Conservation (phyloP, 78 protist species). For the Protostelium mycophagum region DNA sequence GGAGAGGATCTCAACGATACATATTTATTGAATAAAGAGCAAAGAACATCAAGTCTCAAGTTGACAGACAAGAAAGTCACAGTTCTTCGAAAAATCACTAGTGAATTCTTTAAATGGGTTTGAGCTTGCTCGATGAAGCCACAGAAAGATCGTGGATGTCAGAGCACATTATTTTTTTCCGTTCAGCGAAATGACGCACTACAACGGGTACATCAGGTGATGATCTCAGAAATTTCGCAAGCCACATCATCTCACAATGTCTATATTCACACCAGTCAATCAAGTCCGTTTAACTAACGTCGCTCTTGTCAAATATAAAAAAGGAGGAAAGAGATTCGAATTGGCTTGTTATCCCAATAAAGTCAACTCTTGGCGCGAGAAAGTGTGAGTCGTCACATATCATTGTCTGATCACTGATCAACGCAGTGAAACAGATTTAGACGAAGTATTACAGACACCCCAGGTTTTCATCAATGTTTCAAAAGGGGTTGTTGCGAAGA, state of each 20-base stretch:
- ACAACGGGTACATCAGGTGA: too few species aligned
- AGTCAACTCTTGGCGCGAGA: constrained; percentile 78
- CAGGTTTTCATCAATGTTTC: constrained; percentile 86
- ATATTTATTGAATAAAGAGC: too few species aligned
- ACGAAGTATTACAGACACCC: constrained; percentile 90
- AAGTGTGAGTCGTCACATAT: constrained; percentile 49
- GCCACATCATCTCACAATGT: constrained; percentile 31
- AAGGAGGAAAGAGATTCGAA: constrained; percentile 82
- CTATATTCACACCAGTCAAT: constrained; percentile 78
- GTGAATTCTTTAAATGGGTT: too few species aligned
- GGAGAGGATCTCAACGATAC: too few species aligned
- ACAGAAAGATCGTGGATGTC: too few species aligned
- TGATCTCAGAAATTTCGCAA: too few species aligned
- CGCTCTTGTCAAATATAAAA: constrained; percentile 82
- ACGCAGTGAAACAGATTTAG: constrained; percentile 77
- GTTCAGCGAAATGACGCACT: too few species aligned
- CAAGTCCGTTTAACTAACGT: constrained; percentile 89
- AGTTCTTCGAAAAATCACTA: too few species aligned
- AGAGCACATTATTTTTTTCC: too few species aligned
- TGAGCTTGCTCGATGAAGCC: too few species aligned
- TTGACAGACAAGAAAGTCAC: too few species aligned
- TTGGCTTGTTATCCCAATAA: constrained; percentile 91
- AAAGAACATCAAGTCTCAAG: too few species aligned
- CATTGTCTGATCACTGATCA: neutral
- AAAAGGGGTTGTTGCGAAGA: constrained; percentile 83